Evolutionary conservation across 352 stramenopile species (phyloP), one percentile per base, ranked within the genome.

Genomic region (Phytophthora sojae): DNA sequence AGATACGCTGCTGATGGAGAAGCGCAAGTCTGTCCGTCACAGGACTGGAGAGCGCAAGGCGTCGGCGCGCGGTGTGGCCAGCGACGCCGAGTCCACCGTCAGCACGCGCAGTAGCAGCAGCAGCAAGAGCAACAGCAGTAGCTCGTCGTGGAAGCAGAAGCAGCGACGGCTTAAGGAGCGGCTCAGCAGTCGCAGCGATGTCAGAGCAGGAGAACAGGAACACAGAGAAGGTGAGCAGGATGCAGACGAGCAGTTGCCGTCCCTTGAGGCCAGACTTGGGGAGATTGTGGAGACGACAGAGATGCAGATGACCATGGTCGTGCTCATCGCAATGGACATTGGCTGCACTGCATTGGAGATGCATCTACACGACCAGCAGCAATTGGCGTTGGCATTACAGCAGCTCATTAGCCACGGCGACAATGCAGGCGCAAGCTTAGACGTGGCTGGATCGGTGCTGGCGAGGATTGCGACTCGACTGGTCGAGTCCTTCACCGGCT

Each of bases 261-360:
- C 71, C 4, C 55, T 77, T 2, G 51, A 59, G 42, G 5, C 25
- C 12, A 59, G 37, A 30, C 45, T 85, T 45, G 71, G 76, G 12
- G 69, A 55, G 14, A 79, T 88, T 35, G 51, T 94, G 23, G 85
- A 94, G 69, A 87, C 75, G 11, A 71, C 80, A 2, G 81, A 92
- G 39, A 76, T 69, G 2, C 86, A 94, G 23, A 29, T 85, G 19
- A 74, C 53, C 6, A 74, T 90, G 52, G 75, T 91, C 25, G 17
- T 81, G n/a, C 69, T 93, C 9, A 81, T 90, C 29, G 58, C 54
- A 1, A 64, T 88, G 15, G 86, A 94, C 56, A 42, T 93, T 8
- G 61, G 67, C 8, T 72, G 60, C 9, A 76, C 86, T n/a, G 67
- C 75, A 2, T 17, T 80, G 35, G 71, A 71, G 19, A 75, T 88